Conservation (phyloP, 768 basidiomycete genomes). For the Paxillus ammoniavirescens region DNA sequence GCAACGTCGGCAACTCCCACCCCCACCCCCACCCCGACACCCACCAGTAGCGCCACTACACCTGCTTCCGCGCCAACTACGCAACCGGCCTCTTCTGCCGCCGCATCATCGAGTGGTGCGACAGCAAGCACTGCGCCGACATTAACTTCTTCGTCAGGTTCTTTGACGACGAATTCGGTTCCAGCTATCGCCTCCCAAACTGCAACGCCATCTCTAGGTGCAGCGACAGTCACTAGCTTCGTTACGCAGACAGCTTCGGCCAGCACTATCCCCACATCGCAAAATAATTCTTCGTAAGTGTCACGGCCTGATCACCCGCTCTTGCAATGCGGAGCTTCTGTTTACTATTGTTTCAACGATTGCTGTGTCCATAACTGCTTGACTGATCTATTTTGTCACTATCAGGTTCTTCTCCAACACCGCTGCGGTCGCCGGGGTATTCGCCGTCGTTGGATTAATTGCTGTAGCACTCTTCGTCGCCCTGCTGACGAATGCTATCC, state of each 20-base stretch:
- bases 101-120: conserved; percentile 5
- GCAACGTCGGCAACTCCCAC: neutral
- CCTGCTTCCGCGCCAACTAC: neutral
- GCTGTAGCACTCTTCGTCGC: conserved; percentile 49
- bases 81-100: neutral
- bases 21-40: neutral
- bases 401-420: conserved; percentile 69
- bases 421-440: conserved; percentile 70
- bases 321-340: neutral
- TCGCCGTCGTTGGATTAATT: conserved; percentile 68
- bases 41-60: neutral
- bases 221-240: conserved; percentile 9
- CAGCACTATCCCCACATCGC: neutral
- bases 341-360: neutral
- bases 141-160: conserved; percentile 4
- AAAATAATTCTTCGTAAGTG: conserved; percentile 22
- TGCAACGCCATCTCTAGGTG: conserved; percentile 8
- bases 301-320: neutral
- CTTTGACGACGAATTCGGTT: neutral
- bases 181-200: neutral
- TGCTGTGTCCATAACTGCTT: conserved; percentile 3
- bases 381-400: neutral
- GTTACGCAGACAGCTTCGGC: neutral
- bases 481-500: conserved; percentile 49
- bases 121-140: neutral